These are phyloP conservation scores for Sungouiozyma intestinalis DNA, from an alignment of 805 yeast species.

Conservation along the genomic window DNA sequence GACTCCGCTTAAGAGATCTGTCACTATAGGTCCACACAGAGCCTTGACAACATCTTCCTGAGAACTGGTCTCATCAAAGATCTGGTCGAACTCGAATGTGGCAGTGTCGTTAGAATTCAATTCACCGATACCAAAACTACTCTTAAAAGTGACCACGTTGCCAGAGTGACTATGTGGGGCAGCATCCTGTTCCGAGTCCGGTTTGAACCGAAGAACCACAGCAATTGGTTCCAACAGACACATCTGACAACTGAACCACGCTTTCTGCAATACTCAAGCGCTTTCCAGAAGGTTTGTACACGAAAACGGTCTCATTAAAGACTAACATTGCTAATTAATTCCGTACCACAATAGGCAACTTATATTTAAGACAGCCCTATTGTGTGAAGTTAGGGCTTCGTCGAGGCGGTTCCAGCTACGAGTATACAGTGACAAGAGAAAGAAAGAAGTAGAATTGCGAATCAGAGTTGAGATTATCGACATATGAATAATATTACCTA, in stretches of 20 bases:
- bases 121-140: slow-evolving; percentile 1
- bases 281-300: too few relatives aligned
- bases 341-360: too few relatives aligned
- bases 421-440: too few relatives aligned
- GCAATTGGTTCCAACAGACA: neutral
- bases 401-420: too few relatives aligned
- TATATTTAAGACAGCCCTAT: neutral
- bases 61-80: slow-evolving; percentile 1
- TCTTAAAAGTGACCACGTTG: slow-evolving; percentile 1
- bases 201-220: slow-evolving; percentile 1
- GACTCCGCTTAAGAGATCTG: slow-evolving; percentile 38
- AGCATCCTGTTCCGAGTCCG: neutral
- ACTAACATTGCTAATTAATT: too few relatives aligned
- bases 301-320: too few relatives aligned
- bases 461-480: slow-evolving; percentile 26
- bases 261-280: too few relatives aligned
- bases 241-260: too few relatives aligned
- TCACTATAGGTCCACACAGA: slow-evolving; percentile 1
- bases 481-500: slow-evolving; percentile 22
- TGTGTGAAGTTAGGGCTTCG: neutral
- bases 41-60: slow-evolving; percentile 3
- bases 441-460: neutral
- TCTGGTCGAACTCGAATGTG: slow-evolving; percentile 1
- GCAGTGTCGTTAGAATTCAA: neutral
- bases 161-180: slow-evolving; percentile 1